Percentiles rank a stretch among this genome's conserved stretches.
Evolutionary conservation across 2,329 filamentous ascomycete species (phyloP).

Genomic region (Graphilbum sp.): DNA sequence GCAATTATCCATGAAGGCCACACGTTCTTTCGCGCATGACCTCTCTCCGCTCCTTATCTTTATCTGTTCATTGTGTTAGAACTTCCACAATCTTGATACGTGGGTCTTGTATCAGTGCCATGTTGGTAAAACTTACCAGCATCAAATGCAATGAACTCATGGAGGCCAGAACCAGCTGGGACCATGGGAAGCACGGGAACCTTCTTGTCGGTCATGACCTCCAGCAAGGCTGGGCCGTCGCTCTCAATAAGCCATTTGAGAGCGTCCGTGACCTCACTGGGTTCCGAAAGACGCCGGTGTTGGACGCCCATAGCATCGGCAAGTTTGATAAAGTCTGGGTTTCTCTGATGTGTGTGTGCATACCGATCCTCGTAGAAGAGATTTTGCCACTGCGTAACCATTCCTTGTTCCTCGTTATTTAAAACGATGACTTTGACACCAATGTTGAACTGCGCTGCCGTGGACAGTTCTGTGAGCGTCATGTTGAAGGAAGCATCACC

Average conservation of each 20-base stretch:
- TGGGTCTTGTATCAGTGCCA: neutral
- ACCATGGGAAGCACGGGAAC: conserved; percentile 97
- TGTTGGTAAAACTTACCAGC: conserved; percentile 35
- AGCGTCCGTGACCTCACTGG: conserved; percentile 59
- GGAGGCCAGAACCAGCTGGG: conserved; percentile 66
- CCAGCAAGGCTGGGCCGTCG: conserved; percentile 82
- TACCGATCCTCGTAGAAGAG: conserved; percentile 93
- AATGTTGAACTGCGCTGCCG: conserved; percentile 89
- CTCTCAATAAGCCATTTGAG: conserved; percentile 79
- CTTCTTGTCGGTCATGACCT: conserved; percentile 83
- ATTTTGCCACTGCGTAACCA: conserved; percentile 98
- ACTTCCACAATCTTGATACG: neutral
- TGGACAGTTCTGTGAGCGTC: conserved; percentile 90
- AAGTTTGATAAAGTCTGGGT: conserved; percentile 92
- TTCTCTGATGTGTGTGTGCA: conserved; percentile 81
- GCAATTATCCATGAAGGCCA: conserved; percentile 26
- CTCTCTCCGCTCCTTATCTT: conserved; percentile 50
- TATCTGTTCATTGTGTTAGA: conserved; percentile 29
- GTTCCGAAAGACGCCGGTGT: conserved; percentile 52
- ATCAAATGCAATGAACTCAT: conserved; percentile 88
- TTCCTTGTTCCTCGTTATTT: conserved; percentile 96
- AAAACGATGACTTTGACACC: conserved; percentile 87
- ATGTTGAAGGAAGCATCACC: conserved; percentile 99
- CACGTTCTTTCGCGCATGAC: conserved; percentile 48
- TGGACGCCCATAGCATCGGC: conserved; percentile 83